Conservation (phyloP, 2,329 filamentous ascomycete species). For the Fusarium temperatum region DNA sequence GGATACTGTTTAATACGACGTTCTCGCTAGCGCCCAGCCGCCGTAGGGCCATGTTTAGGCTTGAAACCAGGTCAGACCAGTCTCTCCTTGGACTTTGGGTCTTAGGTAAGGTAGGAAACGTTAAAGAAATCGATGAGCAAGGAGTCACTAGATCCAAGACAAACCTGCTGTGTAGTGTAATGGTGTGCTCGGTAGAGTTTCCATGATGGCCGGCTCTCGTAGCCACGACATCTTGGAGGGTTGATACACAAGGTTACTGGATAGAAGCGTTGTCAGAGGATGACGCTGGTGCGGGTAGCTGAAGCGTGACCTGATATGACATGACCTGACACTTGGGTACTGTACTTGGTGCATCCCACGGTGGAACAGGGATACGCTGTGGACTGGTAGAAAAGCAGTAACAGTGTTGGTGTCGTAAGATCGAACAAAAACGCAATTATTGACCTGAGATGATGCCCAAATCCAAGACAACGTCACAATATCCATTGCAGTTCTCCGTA, state of each 20-base stretch:
- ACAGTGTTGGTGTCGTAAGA: conserved; percentile 1
- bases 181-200: conserved; percentile 20
- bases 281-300: conserved; percentile 30
- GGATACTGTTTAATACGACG: conserved; percentile 37
- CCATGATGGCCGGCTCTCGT: conserved; percentile 18
- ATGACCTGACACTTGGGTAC: conserved; percentile 40
- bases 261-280: conserved; percentile 26
- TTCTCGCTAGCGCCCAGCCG: conserved; percentile 31
- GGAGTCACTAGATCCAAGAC: conserved; percentile 17
- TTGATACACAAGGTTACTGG: conserved; percentile 34
- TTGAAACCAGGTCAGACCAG: conserved; percentile 10
- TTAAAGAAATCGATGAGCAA: background rate
- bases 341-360: conserved; percentile 30
- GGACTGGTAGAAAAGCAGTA: background rate
- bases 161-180: conserved; percentile 4
- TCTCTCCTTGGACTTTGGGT: conserved; percentile 10
- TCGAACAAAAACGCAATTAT: conserved; percentile 16
- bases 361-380: background rate
- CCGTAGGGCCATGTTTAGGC: conserved; percentile 30
- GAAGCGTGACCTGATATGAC: conserved; percentile 45
- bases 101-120: background rate
- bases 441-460: background rate
- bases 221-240: conserved; percentile 35
- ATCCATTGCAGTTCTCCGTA: background rate
- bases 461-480: background rate